phyloP scores from a whole-genome alignment of 805 yeast genomes.

The Zygosaccharomyces pseudorouxii region DNA sequence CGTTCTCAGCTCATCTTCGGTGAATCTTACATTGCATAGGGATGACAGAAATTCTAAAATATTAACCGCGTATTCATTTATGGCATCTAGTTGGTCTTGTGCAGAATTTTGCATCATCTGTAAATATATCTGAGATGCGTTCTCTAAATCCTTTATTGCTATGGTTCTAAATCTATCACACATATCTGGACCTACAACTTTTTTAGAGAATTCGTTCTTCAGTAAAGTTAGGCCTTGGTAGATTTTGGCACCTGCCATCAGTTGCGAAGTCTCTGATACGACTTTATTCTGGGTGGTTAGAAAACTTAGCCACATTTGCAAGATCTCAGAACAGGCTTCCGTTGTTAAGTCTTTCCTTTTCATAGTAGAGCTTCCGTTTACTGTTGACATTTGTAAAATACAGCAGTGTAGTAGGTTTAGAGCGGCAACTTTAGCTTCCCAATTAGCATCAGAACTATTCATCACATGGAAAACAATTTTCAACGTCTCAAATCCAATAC shows the following conservation, averaged over 20 bases:
- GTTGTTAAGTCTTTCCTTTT: constrained; percentile 20
- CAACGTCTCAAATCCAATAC: constrained; percentile 54
- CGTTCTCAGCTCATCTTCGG: constrained; percentile 8
- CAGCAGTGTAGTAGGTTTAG: constrained; percentile 51
- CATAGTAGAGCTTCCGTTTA: constrained; percentile 13
- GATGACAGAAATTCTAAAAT: constrained; percentile 22
- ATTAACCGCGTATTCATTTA: constrained; percentile 23
- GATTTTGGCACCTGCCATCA: constrained; percentile 16
- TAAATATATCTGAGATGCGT: constrained; percentile 8
- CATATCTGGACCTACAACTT: constrained; percentile 14
- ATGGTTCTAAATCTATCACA: constrained; percentile 11
- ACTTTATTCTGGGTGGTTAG: constrained; percentile 7
- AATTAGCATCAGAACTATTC: constrained; percentile 19
- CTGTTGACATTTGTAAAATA: constrained; percentile 45
- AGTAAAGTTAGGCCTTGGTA: constrained; percentile 25
- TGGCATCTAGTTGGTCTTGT: constrained; percentile 6
- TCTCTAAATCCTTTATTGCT: constrained; percentile 18
- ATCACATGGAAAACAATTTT: constrained; percentile 46
- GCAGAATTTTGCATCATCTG: constrained; percentile 3
- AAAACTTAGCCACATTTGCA: constrained; percentile 13
- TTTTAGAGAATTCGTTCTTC: constrained; percentile 24
- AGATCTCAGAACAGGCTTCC: constrained; percentile 18
- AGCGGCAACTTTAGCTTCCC: constrained; percentile 45
- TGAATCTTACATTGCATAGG: constrained; percentile 11
- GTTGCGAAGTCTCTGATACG: constrained; percentile 6